Evolutionary conservation across 2,329 filamentous ascomycete species (phyloP), one percentile per base, ranked within the genome.

Genomic region (Aspergillus aculeatus): DNA sequence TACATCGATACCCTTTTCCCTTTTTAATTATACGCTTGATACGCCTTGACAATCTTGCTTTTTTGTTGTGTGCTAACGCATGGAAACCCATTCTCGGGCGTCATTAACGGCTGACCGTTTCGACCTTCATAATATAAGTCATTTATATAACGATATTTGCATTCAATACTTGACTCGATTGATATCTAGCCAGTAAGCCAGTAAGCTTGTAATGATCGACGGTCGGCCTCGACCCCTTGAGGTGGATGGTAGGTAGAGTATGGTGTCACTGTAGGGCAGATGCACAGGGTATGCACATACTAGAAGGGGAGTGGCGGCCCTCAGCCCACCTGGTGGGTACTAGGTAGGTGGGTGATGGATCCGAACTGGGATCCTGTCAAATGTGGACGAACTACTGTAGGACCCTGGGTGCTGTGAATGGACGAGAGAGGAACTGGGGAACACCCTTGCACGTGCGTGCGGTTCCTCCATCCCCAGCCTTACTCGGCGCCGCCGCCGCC

Each of bases 1-100:
- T 65, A 67, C 64, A 69, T 72, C 71, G 71, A 74, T 74, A 74
- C 71, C 71, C 71, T 69, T 63, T 69, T 63, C 63, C 57, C 66
- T 65, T 71, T 29, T 65, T 51, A 59, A 38, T 54, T 51, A 51
- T 63, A 48, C 57, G 48, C n/a, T 29, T 26, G 48, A 31, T 49
- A 26, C 7, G 26, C 26, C 26, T 9, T 29, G 26, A 9, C 9
- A n/a, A 7, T 50, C n/a, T 29, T 50, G 48, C 6, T 14, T 49
- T 24, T 1, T 9, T 49, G 21, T 47, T 29, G 23, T 49, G 50
- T 53, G 51, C 56, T 29, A 29, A 49, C 35, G 26, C 29, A 50
- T 31, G 38, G 38, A 19, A 21, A 44, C 51, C 51, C 35, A 35
- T 41, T 53, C 41, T 53, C 51, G 51, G 51, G 41, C 29, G 51